These are phyloP conservation scores for Populus euphratica DNA, from an alignment of 345 rosid genomes.

Conservation along the genomic window DNA sequence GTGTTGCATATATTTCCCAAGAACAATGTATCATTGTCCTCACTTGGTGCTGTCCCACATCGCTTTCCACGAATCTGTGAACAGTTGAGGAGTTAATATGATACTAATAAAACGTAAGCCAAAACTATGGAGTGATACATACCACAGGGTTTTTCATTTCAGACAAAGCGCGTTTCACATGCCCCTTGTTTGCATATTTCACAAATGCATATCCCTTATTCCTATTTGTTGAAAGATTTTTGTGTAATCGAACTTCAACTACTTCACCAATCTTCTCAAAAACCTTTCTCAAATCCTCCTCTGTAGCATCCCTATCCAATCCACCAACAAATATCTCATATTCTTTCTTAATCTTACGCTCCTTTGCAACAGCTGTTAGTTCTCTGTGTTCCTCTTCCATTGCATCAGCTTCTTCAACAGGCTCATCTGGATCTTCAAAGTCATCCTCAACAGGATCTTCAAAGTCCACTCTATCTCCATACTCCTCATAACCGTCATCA, in stretches of 20 bases:
- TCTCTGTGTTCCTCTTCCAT: conserved; percentile 52
- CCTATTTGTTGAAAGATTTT: conserved; percentile 37
- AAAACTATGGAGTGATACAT: conserved; percentile 16
- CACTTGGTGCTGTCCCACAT: conserved; percentile 63
- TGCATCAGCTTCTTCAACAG: conserved; percentile 34
- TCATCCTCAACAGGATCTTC: conserved; percentile 55
- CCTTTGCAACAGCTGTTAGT: conserved; percentile 44
- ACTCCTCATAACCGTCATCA: conserved; percentile 51
- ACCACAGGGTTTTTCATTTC: conserved; percentile 69
- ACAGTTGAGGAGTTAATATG: conserved; percentile 1
- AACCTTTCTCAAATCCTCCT: conserved; percentile 52
- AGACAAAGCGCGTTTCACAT: conserved; percentile 50
- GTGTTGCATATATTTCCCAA: conserved; percentile 66
- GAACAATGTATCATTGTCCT: conserved; percentile 61
- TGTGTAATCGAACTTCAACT: conserved; percentile 53
- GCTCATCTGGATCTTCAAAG: conserved; percentile 46
- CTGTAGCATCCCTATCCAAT: conserved; percentile 52
- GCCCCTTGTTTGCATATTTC: conserved; percentile 52
- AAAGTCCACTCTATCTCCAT: conserved; percentile 53
- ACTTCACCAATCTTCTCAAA: conserved; percentile 58
- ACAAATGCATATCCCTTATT: conserved; percentile 69
- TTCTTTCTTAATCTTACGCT: conserved; percentile 52
- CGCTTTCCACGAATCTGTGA: conserved; percentile 58
- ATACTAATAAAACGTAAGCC: not conserved
- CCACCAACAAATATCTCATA: conserved; percentile 63